phyloP scores from a whole-genome alignment of 441 rosid genomes.

The Bruguiera hainesii region DNA sequence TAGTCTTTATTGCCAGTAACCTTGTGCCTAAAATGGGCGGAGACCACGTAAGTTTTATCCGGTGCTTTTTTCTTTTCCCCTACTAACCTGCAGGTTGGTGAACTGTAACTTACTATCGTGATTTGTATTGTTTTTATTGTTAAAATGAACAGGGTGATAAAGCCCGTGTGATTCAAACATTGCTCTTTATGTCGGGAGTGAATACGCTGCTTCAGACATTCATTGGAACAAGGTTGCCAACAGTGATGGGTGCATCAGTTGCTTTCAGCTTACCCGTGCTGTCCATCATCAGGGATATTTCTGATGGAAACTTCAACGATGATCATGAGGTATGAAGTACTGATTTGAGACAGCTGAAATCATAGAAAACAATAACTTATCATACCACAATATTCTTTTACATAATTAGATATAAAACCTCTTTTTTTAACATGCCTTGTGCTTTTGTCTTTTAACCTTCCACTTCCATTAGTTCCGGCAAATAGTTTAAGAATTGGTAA shows the following conservation, averaged over 20 bases:
- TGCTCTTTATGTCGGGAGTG: constrained; percentile 80
- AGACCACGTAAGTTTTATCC: constrained; percentile 47
- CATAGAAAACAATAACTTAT: no score
- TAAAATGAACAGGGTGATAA: constrained; percentile 60
- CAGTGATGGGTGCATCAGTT: constrained; percentile 83
- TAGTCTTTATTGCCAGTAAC: constrained; percentile 57
- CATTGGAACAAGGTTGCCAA: constrained; percentile 83
- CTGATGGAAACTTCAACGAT: constrained; percentile 38
- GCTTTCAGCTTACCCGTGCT: constrained; percentile 71
- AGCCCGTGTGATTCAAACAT: constrained; percentile 74
- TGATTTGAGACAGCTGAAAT: constrained; percentile 1
- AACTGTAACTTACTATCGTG: background rate
- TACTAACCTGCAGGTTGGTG: background rate
- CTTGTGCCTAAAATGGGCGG: constrained; percentile 92
- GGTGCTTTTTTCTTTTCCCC: background rate
- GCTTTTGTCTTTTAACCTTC: background rate
- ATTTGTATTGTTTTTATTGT: constrained; percentile 19
- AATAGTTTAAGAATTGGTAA: background rate
- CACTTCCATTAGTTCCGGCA: background rate
- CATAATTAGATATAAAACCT: no score
- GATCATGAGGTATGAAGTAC: constrained; percentile 54
- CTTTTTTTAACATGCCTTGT: no score
- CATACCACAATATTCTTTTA: no score
- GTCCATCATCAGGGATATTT: constrained; percentile 68
- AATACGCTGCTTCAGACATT: constrained; percentile 87